A percentile compares a stretch with the other conserved stretches of the same genome.
phyloP scores from a whole-genome alignment of 1,139 yeast genomes.

The Spathaspora sp. region DNA sequence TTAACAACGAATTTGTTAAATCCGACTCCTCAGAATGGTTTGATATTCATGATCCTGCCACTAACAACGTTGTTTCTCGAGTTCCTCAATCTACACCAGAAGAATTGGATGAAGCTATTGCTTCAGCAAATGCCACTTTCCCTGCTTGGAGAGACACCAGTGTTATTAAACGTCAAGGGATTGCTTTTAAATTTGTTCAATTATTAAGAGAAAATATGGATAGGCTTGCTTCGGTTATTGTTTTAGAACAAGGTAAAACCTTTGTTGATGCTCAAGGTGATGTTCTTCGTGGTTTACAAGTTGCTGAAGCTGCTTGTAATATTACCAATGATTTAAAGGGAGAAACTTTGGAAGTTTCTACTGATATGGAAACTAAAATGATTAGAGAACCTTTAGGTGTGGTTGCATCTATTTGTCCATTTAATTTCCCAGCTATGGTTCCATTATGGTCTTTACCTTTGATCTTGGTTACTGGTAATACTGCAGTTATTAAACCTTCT shows the following conservation, averaged over 20 bases:
- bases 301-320: slow-evolving; percentile 68
- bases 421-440: slow-evolving; percentile 84
- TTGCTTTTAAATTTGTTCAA: slow-evolving; percentile 70
- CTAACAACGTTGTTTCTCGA: slow-evolving; percentile 61
- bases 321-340: slow-evolving; percentile 69
- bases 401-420: slow-evolving; percentile 71
- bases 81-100: slow-evolving; percentile 73
- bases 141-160: slow-evolving; percentile 58
- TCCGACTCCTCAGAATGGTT: slow-evolving; percentile 62
- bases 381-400: slow-evolving; percentile 66
- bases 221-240: slow-evolving; percentile 68
- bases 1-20: slow-evolving; percentile 58
- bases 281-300: slow-evolving; percentile 78
- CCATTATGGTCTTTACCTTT: slow-evolving; percentile 83
- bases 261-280: slow-evolving; percentile 78
- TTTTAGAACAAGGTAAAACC: slow-evolving; percentile 80
- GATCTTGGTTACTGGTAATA: slow-evolving; percentile 75
- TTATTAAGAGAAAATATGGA: slow-evolving; percentile 70
- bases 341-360: slow-evolving; percentile 64
- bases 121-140: slow-evolving; percentile 63
- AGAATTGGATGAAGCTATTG: slow-evolving; percentile 68
- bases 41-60: slow-evolving; percentile 77
- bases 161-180: slow-evolving; percentile 69
- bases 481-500: slow-evolving; percentile 73
- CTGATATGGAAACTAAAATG: slow-evolving; percentile 80